Conservation (phyloP, 2,329 filamentous ascomycete genomes). For the Trichoderma koningii region DNA sequence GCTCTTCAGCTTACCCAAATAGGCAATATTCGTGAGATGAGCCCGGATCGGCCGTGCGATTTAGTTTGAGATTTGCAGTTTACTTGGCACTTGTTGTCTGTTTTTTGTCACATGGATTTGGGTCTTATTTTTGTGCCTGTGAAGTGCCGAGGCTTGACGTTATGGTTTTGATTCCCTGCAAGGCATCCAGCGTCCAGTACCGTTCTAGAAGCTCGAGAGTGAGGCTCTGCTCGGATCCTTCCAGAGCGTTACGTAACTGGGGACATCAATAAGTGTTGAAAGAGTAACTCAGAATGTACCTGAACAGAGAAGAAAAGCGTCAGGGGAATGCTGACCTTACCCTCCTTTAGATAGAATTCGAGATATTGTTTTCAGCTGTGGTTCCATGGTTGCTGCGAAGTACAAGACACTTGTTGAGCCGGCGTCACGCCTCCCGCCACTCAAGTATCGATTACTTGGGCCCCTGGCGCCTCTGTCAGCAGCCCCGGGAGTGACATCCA, state of each 20-base stretch:
- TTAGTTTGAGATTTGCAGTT: slow-evolving; percentile 15
- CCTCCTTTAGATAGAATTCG: too few relatives aligned
- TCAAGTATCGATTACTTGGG: background rate
- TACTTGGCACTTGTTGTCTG: slow-evolving; percentile 11
- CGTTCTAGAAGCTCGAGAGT: slow-evolving; percentile 5
- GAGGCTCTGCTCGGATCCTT: background rate
- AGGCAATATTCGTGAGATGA: background rate
- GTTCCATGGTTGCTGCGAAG: background rate
- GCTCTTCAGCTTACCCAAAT: slow-evolving; percentile 1
- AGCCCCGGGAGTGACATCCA: slow-evolving; percentile 14
- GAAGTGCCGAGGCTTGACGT: slow-evolving; percentile 10
- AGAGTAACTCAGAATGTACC: too few relatives aligned
- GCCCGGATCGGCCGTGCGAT: slow-evolving; percentile 7
- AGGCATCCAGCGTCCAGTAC: background rate
- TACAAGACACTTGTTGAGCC: background rate
- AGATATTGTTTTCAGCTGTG: too few relatives aligned
- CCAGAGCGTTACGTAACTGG: background rate
- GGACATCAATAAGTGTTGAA: background rate
- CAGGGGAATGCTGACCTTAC: too few relatives aligned
- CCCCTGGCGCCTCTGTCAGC: background rate
- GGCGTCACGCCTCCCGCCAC: background rate
- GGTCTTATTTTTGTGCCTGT: too few relatives aligned
- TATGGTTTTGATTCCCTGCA: background rate
- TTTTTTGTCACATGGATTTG: slow-evolving; percentile 5
- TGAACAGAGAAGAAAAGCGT: background rate